Conservation (phyloP, 2,329 filamentous ascomycete genomes). For the Pseudogymnoascus sp. region DNA sequence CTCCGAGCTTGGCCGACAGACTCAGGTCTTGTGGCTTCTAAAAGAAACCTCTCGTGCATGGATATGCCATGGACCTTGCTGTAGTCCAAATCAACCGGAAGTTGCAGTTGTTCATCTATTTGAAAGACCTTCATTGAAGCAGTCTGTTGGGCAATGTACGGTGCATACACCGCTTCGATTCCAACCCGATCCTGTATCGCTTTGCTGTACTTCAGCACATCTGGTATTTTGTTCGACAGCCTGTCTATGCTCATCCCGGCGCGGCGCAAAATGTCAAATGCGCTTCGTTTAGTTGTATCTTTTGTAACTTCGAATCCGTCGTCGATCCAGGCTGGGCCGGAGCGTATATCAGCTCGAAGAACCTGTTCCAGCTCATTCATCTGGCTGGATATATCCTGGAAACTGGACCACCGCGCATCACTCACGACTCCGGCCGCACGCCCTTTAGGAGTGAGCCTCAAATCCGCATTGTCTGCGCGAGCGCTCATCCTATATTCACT, state of each 20-base stretch:
- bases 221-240: slow-evolving; percentile 53
- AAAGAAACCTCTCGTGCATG: slow-evolving; percentile 66
- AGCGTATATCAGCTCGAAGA: slow-evolving; percentile 53
- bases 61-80: slow-evolving; percentile 66
- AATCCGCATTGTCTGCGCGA: slow-evolving; percentile 88
- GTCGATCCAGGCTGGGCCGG: slow-evolving; percentile 60
- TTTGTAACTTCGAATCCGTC: slow-evolving; percentile 63
- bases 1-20: slow-evolving; percentile 82
- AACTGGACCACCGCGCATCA: slow-evolving; percentile 70
- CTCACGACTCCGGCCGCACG: slow-evolving; percentile 69
- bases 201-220: slow-evolving; percentile 46
- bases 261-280: slow-evolving; percentile 72
- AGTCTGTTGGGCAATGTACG: slow-evolving; percentile 72
- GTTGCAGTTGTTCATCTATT: slow-evolving; percentile 66
- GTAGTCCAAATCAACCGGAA: slow-evolving; percentile 76
- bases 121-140: slow-evolving; percentile 60
- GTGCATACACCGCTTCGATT: slow-evolving; percentile 80
- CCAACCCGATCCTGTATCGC: slow-evolving; percentile 63
- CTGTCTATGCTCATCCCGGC: slow-evolving; percentile 52
- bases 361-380: slow-evolving; percentile 59
- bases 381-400: slow-evolving; percentile 57
- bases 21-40: slow-evolving; percentile 69
- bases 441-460: slow-evolving; percentile 74
- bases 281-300: slow-evolving; percentile 62
- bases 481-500: slow-evolving; percentile 93